Evolutionary conservation across 2,329 filamentous ascomycete genomes (phyloP).

Genomic region (Lasiodiplodia theobromae): DNA sequence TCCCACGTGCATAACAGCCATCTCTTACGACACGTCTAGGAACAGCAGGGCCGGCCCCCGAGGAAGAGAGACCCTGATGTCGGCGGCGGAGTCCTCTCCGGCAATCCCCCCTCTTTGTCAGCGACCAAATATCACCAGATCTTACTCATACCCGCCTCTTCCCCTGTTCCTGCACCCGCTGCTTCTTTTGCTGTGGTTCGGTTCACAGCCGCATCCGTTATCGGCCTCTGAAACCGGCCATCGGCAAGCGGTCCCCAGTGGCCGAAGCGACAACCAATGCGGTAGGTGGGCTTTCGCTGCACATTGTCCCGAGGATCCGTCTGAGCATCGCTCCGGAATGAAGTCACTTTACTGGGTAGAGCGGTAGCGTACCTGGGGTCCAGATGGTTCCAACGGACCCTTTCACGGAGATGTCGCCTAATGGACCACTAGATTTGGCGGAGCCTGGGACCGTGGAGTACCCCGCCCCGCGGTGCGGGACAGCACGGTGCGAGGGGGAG

Average conservation of each 20-base stretch:
- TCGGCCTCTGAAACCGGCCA: not conserved
- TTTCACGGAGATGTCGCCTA: not conserved
- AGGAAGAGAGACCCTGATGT: not conserved
- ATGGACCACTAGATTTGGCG: not conserved
- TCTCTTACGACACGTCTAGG: not conserved
- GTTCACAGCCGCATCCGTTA: not conserved
- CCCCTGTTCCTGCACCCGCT: too few relatives aligned
- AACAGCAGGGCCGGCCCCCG: not conserved
- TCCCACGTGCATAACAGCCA: too few relatives aligned
- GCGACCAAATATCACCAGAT: too few relatives aligned
- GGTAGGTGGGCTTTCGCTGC: slow-evolving; percentile 8
- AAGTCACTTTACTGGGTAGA: not conserved
- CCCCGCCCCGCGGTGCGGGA: slow-evolving; percentile 11
- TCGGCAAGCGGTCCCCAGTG: not conserved
- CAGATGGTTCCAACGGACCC: not conserved
- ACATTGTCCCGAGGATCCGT: slow-evolving; percentile 4
- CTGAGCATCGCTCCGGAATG: not conserved
- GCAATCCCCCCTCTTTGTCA: not conserved
- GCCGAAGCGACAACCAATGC: not conserved
- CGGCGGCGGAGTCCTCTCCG: not conserved
- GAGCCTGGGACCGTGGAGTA: not conserved
- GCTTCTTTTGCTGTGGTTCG: too few relatives aligned
- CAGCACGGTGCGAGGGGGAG: slow-evolving; percentile 16
- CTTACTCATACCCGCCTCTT: too few relatives aligned
- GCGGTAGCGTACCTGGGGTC: not conserved